Evolutionary conservation across 805 yeast genomes (phyloP).

Genomic region (Candida broadrunensis): DNA sequence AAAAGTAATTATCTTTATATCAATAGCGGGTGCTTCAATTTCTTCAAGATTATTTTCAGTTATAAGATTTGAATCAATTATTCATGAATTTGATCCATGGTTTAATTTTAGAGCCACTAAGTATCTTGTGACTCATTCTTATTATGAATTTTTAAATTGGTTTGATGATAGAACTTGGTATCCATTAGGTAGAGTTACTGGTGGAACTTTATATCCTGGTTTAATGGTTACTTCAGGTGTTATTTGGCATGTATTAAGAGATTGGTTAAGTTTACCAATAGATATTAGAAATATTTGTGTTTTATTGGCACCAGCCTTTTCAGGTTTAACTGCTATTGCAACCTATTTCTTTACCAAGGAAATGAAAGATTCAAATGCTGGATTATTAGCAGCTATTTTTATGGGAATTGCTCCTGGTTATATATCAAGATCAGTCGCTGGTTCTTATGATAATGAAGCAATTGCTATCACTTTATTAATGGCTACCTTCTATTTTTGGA

Average conservation of each 20-base stretch:
- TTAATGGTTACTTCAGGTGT: slow-evolving; percentile 96
- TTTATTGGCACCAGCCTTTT: slow-evolving; percentile 92
- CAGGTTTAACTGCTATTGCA: slow-evolving; percentile 87
- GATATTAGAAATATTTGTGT: slow-evolving; percentile 97
- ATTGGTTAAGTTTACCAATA: slow-evolving; percentile 69
- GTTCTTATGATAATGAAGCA: slow-evolving; percentile 98
- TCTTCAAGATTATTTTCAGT: slow-evolving; percentile 94
- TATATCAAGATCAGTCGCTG: slow-evolving; percentile 97
- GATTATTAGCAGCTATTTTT: slow-evolving; percentile 86
- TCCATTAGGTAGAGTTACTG: slow-evolving; percentile 98
- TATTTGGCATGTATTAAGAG: slow-evolving; percentile 70
- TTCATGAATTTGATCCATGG: slow-evolving; percentile 98
- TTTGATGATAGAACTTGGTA: slow-evolving; percentile 99
- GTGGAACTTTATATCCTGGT: slow-evolving; percentile 98
- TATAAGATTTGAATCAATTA: slow-evolving; percentile 90
- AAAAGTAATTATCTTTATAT: slow-evolving; percentile 63
- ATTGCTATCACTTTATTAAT: slow-evolving; percentile 93
- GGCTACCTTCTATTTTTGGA: slow-evolving; percentile 96
- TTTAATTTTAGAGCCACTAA: slow-evolving; percentile 96
- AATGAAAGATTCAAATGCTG: slow-evolving; percentile 87
- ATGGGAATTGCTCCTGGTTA: slow-evolving; percentile 99
- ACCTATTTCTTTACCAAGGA: slow-evolving; percentile 86
- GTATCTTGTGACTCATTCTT: slow-evolving; percentile 78
- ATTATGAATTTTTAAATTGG: slow-evolving; percentile 93
- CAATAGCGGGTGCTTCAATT: slow-evolving; percentile 87